Conservation (phyloP, 371 early-diverging fungal species). For the Vairimorpha ceranae region DNA sequence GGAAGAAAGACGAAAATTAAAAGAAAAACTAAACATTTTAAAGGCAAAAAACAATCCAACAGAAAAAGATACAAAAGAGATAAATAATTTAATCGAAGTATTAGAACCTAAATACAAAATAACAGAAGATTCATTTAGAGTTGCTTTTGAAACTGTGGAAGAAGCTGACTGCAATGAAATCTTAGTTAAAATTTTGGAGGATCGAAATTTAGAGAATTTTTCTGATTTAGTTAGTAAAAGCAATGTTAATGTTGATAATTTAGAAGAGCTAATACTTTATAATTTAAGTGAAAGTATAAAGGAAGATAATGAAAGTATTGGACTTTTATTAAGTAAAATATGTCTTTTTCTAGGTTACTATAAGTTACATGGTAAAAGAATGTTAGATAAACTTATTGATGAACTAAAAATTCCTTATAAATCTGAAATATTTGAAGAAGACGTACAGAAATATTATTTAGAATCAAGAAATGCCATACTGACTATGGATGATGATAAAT, state of each 20-base stretch:
- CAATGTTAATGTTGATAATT: slow-evolving; percentile 15
- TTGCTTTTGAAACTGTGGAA: not conserved
- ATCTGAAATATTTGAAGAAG: slow-evolving; percentile 33
- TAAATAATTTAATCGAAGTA: slow-evolving; percentile 4
- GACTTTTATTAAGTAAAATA: slow-evolving; percentile 34
- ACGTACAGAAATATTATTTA: slow-evolving; percentile 26
- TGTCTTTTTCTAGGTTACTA: slow-evolving; percentile 35
- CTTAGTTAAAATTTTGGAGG: not conserved
- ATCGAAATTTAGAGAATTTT: not conserved
- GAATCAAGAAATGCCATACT: slow-evolving; percentile 18
- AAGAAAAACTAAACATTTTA: slow-evolving; percentile 21
- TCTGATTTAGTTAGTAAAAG: not conserved
- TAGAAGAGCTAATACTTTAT: slow-evolving; percentile 39
- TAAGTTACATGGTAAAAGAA: slow-evolving; percentile 18
- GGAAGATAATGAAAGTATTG: slow-evolving; percentile 45
- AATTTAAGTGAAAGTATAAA: slow-evolving; percentile 52
- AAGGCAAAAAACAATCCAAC: not conserved
- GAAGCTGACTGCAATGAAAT: not conserved
- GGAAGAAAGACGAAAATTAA: slow-evolving; percentile 23
- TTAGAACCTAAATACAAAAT: not conserved
- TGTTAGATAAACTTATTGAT: slow-evolving; percentile 25
- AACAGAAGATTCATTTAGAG: slow-evolving; percentile 18
- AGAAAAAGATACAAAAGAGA: slow-evolving; percentile 9
- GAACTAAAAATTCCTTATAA: slow-evolving; percentile 23
- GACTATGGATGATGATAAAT: no score